Evolutionary conservation across 2,329 filamentous ascomycete genomes (phyloP), one percentile per base, ranked within the genome.

Genomic region (Paraphaeosphaeria sporulosa): DNA sequence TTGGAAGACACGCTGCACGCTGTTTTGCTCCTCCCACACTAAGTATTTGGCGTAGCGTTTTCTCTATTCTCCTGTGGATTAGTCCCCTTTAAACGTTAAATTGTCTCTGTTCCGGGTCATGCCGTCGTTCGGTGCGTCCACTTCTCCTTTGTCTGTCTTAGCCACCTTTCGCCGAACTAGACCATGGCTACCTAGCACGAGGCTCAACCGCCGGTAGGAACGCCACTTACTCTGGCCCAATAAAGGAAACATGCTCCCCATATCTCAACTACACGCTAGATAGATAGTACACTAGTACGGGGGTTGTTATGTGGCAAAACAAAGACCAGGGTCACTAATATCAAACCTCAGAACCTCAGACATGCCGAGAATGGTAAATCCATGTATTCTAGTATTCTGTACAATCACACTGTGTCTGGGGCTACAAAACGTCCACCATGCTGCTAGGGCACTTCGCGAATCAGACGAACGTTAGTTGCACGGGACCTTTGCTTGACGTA

Each of bases 401-500:
- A 34, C 40, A 46, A 27, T 23, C 27, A 32, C 17, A 3, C 25
- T 21, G 15, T 27, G 34, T 34, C 32, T 21, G 27, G 15, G 34
- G 5, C 12, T 42, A 46, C 30, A n/a, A 10, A 51, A 51, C 3
- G 21, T 10, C 4, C n/a, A 34, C 42, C 15, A 62, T 62, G 59
- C 55, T 51, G 13, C 47, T 62, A n/a, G 59, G 51, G 49, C 51
- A 55, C n/a, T 69, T 65, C 58, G 49, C 47, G 15, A 71, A 71
- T 51, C 61, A 59, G 25, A 66, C 64, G 36, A 43, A 46, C 6
- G 46, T 47, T 32, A 55, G 50, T 4, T 74, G 69, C 55, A 67
- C 68, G 9, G 43, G 62, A 32, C 72, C 69, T 12, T 60, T 73
- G 49, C 63, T 72, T 1, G 69, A 72, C 47, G 47, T 64, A 40